Percentiles rank a stretch among this genome's conserved stretches.
phyloP scores from a whole-genome alignment of 2,329 filamentous ascomycete genomes.

The Nakataea oryzae region DNA sequence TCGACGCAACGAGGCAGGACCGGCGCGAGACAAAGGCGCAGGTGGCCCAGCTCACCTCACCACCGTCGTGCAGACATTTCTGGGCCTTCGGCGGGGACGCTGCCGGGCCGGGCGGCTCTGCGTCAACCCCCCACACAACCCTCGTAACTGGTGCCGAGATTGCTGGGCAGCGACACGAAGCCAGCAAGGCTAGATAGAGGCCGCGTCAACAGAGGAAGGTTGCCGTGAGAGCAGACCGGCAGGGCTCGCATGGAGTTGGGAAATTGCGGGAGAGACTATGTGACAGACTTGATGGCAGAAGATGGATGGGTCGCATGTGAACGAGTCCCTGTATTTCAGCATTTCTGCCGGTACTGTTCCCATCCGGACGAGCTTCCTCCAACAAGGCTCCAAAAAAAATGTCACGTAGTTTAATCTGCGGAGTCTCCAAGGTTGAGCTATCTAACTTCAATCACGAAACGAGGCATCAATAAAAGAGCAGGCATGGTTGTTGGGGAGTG shows the following conservation, averaged over 20 bases:
- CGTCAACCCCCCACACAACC: not conserved
- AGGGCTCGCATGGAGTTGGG: too few species aligned
- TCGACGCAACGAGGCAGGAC: not conserved
- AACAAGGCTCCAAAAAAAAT: too few species aligned
- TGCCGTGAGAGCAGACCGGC: too few species aligned
- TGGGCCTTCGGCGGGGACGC: not conserved
- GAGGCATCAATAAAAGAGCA: not conserved
- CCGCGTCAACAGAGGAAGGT: not conserved
- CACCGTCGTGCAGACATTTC: not conserved
- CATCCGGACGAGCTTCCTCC: too few species aligned
- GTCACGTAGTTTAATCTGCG: too few species aligned
- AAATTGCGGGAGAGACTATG: not conserved
- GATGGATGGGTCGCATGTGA: too few species aligned
- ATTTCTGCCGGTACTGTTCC: not conserved
- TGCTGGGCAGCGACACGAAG: not conserved
- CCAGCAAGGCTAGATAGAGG: not conserved
- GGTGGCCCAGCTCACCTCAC: not conserved
- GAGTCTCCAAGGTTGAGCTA: not conserved
- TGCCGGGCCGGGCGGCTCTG: too few species aligned
- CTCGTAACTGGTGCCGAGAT: not conserved
- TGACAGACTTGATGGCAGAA: too few species aligned
- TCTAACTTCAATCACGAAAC: not conserved
- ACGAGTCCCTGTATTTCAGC: too few species aligned
- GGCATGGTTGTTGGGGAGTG: not conserved
- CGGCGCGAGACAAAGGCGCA: not conserved